Base-by-base conservation (phyloP, 2,329 filamentous ascomycete species). In the Paradendryphiella salina region DNA sequence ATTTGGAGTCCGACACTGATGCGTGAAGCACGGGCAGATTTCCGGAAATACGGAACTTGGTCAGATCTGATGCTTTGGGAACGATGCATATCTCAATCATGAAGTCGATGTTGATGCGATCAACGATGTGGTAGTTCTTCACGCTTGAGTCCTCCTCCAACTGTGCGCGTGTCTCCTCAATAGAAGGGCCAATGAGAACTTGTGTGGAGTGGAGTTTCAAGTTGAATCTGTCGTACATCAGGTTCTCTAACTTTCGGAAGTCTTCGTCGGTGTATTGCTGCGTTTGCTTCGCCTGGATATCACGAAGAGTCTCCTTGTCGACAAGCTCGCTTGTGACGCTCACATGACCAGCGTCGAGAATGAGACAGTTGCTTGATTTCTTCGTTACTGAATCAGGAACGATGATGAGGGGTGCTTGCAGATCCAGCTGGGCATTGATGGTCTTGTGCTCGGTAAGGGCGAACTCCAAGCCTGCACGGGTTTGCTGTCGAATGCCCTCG, bases 161-260 rank as follows among this genome's bases (percentile, higher is more conserved):
- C 62, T 96, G 90, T 4, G 85, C 81, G 68, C 93, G 94, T 0
- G 95, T 94, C 59, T 90, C 89, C 46, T 95, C 87, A 39, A 99
- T 90, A 0, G 93, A 95, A 0, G 92, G 91, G 0, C 94, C 94
- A 56, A 99, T 96, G 36, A 99, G 81, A 14, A 99, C 85, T 73
- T 99, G 94, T 0, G 94, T 99, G 0, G 93, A 96, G 15, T 95
- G 88, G 21, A 99, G 80, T 67, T 96, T 96, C 62, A 99, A 83
- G 34, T 90, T 79, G 72, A 99, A 99, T 47, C 91, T 94, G 79
- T 99, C 94, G 69, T 99, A 99, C 88, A 99, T 96, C 63, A 96
- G 80, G 13, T 88, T 89, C 71, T 97, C 91, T 3, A 99, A 83
- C 37, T 87, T 84, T 71, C 88, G 87, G 71, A 90, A 90, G 67